Evolutionary conservation across 139 green algal species (phyloP).

Genomic region (Yamagishiella unicocca): DNA sequence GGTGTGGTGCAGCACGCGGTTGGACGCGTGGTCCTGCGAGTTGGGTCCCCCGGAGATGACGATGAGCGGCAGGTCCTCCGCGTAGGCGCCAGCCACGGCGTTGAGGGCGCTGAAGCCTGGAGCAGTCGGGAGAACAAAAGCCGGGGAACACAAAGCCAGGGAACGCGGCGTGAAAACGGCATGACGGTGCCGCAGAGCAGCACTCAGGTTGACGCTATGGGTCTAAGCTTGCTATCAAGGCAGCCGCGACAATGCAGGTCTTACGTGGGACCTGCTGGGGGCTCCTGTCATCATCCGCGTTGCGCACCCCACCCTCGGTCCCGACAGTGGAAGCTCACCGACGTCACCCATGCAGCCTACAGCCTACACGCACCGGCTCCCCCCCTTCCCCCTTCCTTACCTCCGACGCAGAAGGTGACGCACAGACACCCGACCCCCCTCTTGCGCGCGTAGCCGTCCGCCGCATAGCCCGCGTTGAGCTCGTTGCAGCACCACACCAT

Average conservation of each 20-base stretch:
- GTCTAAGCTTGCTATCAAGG: too few relatives aligned
- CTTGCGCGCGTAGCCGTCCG: slow-evolving; percentile 83
- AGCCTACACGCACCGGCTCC: background rate
- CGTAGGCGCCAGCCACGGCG: slow-evolving; percentile 78
- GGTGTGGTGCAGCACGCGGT: slow-evolving; percentile 87
- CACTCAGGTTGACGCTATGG: too few relatives aligned
- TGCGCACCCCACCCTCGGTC: too few relatives aligned
- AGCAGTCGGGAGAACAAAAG: too few relatives aligned
- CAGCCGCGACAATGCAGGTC: too few relatives aligned
- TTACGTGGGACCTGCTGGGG: too few relatives aligned
- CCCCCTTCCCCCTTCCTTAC: slow-evolving; percentile 17
- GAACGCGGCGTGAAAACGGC: too few relatives aligned
- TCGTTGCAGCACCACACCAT: slow-evolving; percentile 84
- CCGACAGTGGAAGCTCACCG: too few relatives aligned
- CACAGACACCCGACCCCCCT: slow-evolving; percentile 73
- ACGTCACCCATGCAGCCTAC: too few relatives aligned
- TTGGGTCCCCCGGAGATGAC: slow-evolving; percentile 71
- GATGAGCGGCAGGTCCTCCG: slow-evolving; percentile 79
- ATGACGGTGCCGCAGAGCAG: too few relatives aligned
- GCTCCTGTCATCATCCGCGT: too few relatives aligned
- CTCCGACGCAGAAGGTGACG: slow-evolving; percentile 87
- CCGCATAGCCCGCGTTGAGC: slow-evolving; percentile 90
- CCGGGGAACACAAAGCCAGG: too few relatives aligned
- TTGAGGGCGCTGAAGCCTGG: slow-evolving; percentile 64
- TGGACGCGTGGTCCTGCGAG: slow-evolving; percentile 80